Base-by-base conservation (phyloP, 1,139 yeast species). In the Diutina scorzettiae region DNA sequence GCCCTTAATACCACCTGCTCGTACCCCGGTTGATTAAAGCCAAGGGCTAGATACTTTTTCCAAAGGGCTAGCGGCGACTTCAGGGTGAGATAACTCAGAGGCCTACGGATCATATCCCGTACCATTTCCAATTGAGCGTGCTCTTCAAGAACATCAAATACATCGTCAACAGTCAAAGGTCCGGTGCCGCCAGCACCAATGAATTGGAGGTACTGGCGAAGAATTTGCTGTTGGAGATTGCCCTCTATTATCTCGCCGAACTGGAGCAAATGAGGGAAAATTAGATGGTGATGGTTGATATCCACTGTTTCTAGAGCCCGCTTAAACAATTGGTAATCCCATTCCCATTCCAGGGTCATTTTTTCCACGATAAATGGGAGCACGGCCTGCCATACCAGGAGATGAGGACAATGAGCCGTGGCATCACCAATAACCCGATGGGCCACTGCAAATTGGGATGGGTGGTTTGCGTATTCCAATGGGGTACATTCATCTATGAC, bases 1-100 rank as follows among this genome's bases (percentile, higher is more conserved):
- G 78, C 71, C 2, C 59, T 52, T 1, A 53, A 43, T 5, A 71
- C 60, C 28, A 71, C 56, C 1, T 47, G 46, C 25, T 66, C 70
- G 31, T 73, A 58, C 25, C 39, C 39, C 7, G 27, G 39, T 8
- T 23, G 25, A 7, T 23, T 14, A n/a, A 14, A 34, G 16, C 17
- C 17, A 6, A 34, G 28, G 4, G 27, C 8, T 3, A 34, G 21
- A 9, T 23, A 20, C 12, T 19, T 8, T 14, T 34, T 34, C 27
- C 39, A 23, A 14, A 34, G 39, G n/a, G 39, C 28, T 21, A 34
- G 16, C 8, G 20, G 8, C 19, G 28, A 14, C 9, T 21, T n/a
- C 3, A 9, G 20, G 17, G 39, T 34, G 20, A 23, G 6, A 16
- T 34, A 34, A 14, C 17, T 4, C 3, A 5, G 9, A 6, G 39